phyloP scores from a whole-genome alignment of 441 rosid genomes.

The Arabidopsis hybrid region DNA sequence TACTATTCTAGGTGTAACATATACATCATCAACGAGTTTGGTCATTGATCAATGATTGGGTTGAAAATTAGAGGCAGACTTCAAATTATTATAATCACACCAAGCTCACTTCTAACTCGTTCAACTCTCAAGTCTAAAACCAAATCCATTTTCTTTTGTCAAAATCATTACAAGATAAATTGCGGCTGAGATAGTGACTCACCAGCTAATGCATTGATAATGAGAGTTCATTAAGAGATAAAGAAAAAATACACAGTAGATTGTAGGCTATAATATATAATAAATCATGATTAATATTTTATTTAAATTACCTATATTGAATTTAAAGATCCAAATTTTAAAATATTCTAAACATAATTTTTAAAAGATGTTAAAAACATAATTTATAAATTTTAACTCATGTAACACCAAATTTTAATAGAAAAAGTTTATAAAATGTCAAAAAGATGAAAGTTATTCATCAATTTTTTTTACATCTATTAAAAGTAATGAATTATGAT shows the following conservation, averaged over 20 bases:
- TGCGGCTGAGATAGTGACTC: constrained; percentile 34
- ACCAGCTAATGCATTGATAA: constrained; percentile 25
- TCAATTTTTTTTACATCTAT: not conserved
- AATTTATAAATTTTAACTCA: no score
- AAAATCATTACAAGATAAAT: not conserved
- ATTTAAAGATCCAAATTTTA: no score
- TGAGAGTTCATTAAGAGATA: constrained; percentile 3
- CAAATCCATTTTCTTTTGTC: not conserved
- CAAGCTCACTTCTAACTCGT: not conserved
- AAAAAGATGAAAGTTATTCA: no score
- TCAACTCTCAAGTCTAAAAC: not conserved
- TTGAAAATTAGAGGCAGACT: constrained; percentile 12
- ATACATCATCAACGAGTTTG: constrained; percentile 22
- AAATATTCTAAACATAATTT: no score
- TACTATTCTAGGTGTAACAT: not conserved
- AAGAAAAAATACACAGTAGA: no score
- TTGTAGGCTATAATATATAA: no score
- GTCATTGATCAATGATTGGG: constrained; percentile 14
- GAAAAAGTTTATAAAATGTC: not conserved
- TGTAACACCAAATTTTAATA: not conserved
- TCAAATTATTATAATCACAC: constrained; percentile 6
- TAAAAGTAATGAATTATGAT: not conserved
- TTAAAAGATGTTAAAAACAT: no score
- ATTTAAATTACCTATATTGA: no score
- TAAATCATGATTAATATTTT: no score